Percentiles rank a stretch among this genome's conserved stretches.
Conservation (phyloP, 2,329 filamentous ascomycete species). For the Xylaria arbuscula region DNA sequence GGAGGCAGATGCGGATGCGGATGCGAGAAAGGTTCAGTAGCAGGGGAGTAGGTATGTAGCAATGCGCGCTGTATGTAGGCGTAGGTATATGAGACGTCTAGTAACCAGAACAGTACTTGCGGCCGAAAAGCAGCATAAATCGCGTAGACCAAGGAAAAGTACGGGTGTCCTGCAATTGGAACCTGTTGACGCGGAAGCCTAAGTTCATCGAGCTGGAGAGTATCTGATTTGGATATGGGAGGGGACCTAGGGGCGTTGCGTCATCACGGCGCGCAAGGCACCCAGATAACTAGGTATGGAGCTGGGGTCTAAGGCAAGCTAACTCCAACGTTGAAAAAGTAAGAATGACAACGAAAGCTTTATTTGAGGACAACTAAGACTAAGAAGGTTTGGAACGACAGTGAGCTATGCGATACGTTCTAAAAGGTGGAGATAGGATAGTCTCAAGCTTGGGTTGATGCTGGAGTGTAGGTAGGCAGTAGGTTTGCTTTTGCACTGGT, state of each 20-base stretch:
- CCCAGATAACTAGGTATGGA: background rate
- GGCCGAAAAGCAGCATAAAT: background rate
- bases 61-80: background rate
- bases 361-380: background rate
- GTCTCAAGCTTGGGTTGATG: background rate
- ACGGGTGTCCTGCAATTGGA: slow-evolving; percentile 1
- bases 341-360: background rate
- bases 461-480: too few species aligned
- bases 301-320: background rate
- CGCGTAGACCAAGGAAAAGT: slow-evolving; percentile 5
- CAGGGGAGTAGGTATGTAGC: background rate
- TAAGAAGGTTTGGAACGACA: background rate
- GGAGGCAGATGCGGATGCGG: background rate
- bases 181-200: background rate
- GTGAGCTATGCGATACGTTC: background rate
- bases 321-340: background rate
- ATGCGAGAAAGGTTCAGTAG: background rate
- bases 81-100: background rate
- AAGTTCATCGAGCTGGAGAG: background rate
- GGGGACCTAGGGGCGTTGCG: slow-evolving; percentile 31
- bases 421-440: background rate
- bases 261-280: slow-evolving; percentile 32
- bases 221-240: background rate
- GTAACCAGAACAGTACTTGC: background rate
- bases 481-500: background rate